Base-by-base conservation (phyloP, 192 early-diverging fungal species). In the Linderina pennispora region DNA sequence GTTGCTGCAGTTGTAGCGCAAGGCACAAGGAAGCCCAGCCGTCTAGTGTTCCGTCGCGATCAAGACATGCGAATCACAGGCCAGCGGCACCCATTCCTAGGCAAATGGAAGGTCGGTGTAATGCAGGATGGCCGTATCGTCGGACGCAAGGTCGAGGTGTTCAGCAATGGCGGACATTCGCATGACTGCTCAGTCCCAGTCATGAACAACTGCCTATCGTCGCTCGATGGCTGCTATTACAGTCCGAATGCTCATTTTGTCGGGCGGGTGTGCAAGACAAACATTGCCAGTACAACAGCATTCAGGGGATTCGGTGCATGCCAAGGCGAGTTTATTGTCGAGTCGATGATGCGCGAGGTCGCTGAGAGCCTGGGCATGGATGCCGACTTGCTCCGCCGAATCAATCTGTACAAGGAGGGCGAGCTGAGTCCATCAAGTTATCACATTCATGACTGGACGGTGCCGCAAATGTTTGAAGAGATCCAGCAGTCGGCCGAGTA, bases 261-360 rank as follows among this genome's bases (percentile, higher is more conserved):
- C 23, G 86, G 86, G 28, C 48, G 58, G 23, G 52, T 84, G 22
- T 87, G 84, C 47, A 77, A 76, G 20, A 87, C 86, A 21, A 88
- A 88, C 60, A 63, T 78, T 9, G 68, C 78, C 32, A 78, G 81
- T 36, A 88, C 85, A 63, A 87, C 84, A 43, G 84, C 86, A 9
- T 78, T 85, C 64, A 57, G 86, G 43, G 84, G 86, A 7, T 88
- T 88, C 48, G 86, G 86, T 39, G 83, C 64, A 0, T 83, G 84
- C n/a, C 86, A 88, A 64, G 84, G 81, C 18, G 81, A 83, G 77
- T 78, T 86, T 54, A 71, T 87, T 43, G 75, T 74, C 8, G 86
- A 88, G 61, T 75, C 76, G 17, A 81, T 63, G 25, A 84, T 88
- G 28, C 61, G 50, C 5, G 81, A 88, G 50, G 59, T 87, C 39